These are phyloP conservation scores for Fusarium globosum DNA, from an alignment of 2,329 filamentous ascomycete genomes.

Conservation along the genomic window DNA sequence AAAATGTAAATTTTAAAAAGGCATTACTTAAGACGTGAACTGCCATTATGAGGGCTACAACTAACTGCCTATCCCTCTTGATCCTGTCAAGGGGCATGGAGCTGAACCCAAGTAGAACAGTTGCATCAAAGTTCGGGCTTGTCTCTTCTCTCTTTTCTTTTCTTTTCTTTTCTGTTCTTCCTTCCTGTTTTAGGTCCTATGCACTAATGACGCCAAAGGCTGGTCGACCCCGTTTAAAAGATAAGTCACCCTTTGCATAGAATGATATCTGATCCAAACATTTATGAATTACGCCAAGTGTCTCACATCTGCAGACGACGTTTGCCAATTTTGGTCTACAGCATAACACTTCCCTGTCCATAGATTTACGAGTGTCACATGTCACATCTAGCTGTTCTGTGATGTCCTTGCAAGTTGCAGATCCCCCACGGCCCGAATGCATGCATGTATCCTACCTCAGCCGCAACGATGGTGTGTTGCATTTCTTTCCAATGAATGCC, in stretches of 20 bases:
- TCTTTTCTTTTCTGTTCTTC: too few relatives aligned
- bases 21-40: background rate
- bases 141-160: accelerated
- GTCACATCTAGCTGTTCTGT: background rate
- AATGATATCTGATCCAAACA: background rate
- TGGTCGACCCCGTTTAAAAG: background rate
- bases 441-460: background rate
- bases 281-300: background rate
- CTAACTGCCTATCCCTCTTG: background rate
- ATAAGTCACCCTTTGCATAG: background rate
- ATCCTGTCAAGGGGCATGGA: background rate
- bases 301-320: accelerated
- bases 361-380: background rate
- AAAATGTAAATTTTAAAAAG: background rate
- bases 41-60: background rate
- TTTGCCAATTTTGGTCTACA: background rate
- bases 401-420: background rate
- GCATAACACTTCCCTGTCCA: background rate
- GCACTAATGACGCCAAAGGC: accelerated
- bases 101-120: accelerated
- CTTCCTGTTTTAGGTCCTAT: accelerated
- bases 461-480: background rate
- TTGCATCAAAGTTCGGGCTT: accelerated
- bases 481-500: background rate
- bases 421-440: background rate